Base-by-base conservation (phyloP, 2,329 filamentous ascomycete species). In the Colletotrichum sidae region DNA sequence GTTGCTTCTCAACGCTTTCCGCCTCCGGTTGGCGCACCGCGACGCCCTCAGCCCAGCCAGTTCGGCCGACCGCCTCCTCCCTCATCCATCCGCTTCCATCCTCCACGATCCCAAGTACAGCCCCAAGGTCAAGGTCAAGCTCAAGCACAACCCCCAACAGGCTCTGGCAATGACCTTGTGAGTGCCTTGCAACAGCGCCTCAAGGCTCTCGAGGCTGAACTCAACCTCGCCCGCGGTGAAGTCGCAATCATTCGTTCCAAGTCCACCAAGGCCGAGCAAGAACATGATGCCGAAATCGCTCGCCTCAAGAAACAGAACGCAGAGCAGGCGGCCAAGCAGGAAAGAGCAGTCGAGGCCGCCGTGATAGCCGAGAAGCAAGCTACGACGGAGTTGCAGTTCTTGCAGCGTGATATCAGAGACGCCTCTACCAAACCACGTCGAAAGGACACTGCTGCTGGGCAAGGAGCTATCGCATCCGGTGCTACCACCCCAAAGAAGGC, bases 181-280 rank as follows among this genome's bases (percentile, higher is more conserved):
- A 75, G 81, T 4, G 77, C 81, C 0, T 76, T 88, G 2, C 84
- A 87, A 69, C 83, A 85, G 37, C 82, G 85, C 42, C 76, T 89
- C 39, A 77, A 78, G 8, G 79, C 82, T 2, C 79, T 90, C 3
- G 83, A 86, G 69, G 78, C 84, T 6, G 86, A 88, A 54, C 82
- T 90, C 13, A 83, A 82, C 58, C 84, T 85, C 3, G 91, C 92
- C 70, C 81, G 86, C 15, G 92, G 92, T 54, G 92, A 94, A 74
- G 88, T 89, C 35, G 85, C 90, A 55, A 93, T 94, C 66, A 83
- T 94, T n/a, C 87, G 92, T 39, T 86, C 86, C 65, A 92, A 92
- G 65, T 84, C 88, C 45, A 86, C 90, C 54, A 90, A 88, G 70
- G 80, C 83, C 0, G 81, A 83, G 13, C 86, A 87, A 55, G 85